A percentile compares a stretch with the other conserved stretches of the same genome.
These are phyloP conservation scores for Immersiella caudata DNA, from an alignment of 495 filamentous ascomycete species.

Conservation along the genomic window DNA sequence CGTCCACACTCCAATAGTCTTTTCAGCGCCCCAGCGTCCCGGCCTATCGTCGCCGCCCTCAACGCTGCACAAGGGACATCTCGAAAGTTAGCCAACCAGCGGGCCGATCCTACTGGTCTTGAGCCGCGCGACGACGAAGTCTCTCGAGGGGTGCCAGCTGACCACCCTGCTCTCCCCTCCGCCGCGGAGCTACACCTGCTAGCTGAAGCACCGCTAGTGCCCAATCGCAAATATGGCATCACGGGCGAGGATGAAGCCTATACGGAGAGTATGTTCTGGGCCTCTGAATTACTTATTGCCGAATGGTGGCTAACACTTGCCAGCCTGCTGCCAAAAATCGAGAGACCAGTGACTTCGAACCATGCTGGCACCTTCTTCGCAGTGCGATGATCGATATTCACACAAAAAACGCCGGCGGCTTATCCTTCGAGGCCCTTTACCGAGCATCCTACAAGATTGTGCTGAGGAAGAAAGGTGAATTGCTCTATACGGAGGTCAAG, in stretches of 20 bases:
- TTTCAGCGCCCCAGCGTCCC: neutral
- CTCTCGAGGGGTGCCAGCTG: neutral
- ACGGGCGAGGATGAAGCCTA: conserved; percentile 31
- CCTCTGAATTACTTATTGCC: neutral
- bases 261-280: conserved; percentile 27
- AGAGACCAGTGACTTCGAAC: conserved; percentile 67
- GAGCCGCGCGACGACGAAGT: neutral
- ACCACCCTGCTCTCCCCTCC: neutral
- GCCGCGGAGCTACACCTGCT: neutral
- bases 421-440: conserved; percentile 96
- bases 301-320: conserved; percentile 3
- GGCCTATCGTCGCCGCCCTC: neutral
- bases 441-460: conserved; percentile 97
- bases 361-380: conserved; percentile 73
- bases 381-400: conserved; percentile 83
- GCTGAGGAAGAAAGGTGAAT: conserved; percentile 78
- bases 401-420: conserved; percentile 81
- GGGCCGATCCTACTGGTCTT: neutral
- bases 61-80: neutral
- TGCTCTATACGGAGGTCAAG: conserved; percentile 80
- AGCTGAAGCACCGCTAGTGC: neutral
- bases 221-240: conserved; percentile 28
- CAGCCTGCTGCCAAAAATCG: conserved; percentile 33
- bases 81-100: neutral
- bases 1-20: neutral